A percentile compares a stretch with the other conserved stretches of the same genome.
These are phyloP conservation scores for Tulasnella sp. DNA, from an alignment of 768 basidiomycete genomes.

Conservation along the genomic window DNA sequence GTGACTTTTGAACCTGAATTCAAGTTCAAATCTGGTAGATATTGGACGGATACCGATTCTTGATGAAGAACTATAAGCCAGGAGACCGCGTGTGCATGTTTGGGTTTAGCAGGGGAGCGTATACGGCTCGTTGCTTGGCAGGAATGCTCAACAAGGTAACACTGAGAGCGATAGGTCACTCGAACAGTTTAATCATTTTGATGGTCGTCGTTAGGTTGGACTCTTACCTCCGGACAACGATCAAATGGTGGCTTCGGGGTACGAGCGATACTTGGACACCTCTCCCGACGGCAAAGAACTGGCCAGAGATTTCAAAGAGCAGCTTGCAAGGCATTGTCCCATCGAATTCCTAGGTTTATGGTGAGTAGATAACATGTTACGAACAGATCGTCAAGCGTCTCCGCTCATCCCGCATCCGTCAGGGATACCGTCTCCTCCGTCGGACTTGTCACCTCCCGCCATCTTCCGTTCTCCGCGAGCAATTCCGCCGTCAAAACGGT, in stretches of 20 bases:
- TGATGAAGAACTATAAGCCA: not conserved
- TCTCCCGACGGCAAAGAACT: not conserved
- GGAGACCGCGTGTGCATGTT: not conserved
- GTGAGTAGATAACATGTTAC: not conserved
- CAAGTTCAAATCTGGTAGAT: not conserved
- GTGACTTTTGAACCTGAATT: not conserved
- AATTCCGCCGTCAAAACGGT: slow-evolving; percentile 37
- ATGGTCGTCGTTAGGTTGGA: not conserved
- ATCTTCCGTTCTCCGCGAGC: slow-evolving; percentile 39
- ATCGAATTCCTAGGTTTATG: not conserved
- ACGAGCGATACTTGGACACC: not conserved
- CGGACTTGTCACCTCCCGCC: not conserved
- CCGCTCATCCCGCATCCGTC: not conserved
- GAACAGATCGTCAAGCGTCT: not conserved
- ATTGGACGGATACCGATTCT: not conserved
- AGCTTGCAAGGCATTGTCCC: not conserved
- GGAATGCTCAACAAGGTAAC: not conserved
- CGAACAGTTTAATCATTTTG: not conserved
- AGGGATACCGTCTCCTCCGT: not conserved
- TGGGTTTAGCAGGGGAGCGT: not conserved
- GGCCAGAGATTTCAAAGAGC: not conserved
- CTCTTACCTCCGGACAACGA: not conserved
- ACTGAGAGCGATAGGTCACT: not conserved
- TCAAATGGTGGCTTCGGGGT: not conserved
- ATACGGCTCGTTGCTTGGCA: not conserved